Evolutionary conservation across 805 yeast genomes (phyloP).

Genomic region (Sungouiella thailandica): DNA sequence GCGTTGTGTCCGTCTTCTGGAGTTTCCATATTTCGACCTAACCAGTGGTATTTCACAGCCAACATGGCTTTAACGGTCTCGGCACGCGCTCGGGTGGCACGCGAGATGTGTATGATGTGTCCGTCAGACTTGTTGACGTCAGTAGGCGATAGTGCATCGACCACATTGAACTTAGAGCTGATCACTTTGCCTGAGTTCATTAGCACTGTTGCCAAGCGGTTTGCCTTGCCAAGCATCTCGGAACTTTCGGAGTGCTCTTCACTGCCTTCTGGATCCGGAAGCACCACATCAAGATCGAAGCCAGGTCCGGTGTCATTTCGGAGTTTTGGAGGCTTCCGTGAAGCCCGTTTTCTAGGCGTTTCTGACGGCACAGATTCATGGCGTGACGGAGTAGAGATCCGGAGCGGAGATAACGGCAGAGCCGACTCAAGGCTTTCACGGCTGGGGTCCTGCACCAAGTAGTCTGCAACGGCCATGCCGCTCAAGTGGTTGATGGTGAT

Average conservation of each 20-base stretch:
- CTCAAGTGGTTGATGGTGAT: not conserved
- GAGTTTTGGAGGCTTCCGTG: not conserved
- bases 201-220: conserved; percentile 13
- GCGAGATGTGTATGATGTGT: conserved; percentile 18
- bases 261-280: not conserved
- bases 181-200: conserved; percentile 7
- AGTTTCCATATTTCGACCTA: conserved; percentile 38
- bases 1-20: conserved; percentile 12
- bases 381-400: not conserved
- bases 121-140: not conserved
- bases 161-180: conserved; percentile 11
- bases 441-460: not conserved
- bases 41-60: conserved; percentile 44
- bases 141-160: conserved; percentile 5
- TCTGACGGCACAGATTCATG: not conserved
- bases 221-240: not conserved
- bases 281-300: not conserved
- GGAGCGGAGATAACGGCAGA: not conserved
- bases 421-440: not conserved
- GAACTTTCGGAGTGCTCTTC: not conserved
- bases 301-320: not conserved
- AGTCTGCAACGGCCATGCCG: not conserved
- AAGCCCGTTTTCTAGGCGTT: not conserved
- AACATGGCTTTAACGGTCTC: conserved; percentile 45
- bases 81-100: conserved; percentile 40